phyloP scores from a whole-genome alignment of 1,139 yeast genomes.

The Yamadazyma epiphylla region DNA sequence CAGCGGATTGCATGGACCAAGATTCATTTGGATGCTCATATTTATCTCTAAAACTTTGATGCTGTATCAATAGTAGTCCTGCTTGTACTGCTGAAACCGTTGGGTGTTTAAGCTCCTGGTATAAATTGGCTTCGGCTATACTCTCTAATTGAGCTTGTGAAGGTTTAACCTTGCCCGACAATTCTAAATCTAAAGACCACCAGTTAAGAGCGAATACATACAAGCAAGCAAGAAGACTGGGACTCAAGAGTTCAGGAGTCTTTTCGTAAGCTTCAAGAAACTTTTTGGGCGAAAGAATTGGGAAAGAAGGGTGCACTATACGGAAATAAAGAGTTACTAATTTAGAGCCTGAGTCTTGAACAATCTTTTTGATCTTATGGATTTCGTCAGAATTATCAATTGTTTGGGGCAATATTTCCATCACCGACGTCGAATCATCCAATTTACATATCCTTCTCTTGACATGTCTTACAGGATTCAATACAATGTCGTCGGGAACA shows the following conservation, averaged over 20 bases:
- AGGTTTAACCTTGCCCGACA: slow-evolving; percentile 8
- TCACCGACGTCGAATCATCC: slow-evolving; percentile 5
- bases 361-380: slow-evolving; percentile 5
- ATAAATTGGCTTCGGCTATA: slow-evolving; percentile 10
- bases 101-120: slow-evolving; percentile 9
- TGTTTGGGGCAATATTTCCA: no score
- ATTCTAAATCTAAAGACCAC: slow-evolving; percentile 13
- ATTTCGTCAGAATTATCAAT: slow-evolving; percentile 5
- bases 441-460: slow-evolving; percentile 6
- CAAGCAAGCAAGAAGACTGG: slow-evolving; percentile 10
- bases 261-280: slow-evolving; percentile 8
- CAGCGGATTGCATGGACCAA: slow-evolving; percentile 13
- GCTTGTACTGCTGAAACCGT: slow-evolving; percentile 12
- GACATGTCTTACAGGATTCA: slow-evolving; percentile 6
- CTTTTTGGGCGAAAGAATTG: slow-evolving; percentile 8
- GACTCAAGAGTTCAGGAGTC: slow-evolving; percentile 5
- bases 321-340: slow-evolving; percentile 11
- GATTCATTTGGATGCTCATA: slow-evolving; percentile 9
- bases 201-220: slow-evolving; percentile 13
- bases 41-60: slow-evolving; percentile 11
- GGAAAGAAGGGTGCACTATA: slow-evolving; percentile 12
- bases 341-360: slow-evolving; percentile 10
- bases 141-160: slow-evolving; percentile 10
- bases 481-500: slow-evolving; percentile 1
- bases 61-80: slow-evolving; percentile 12